phyloP scores from a whole-genome alignment of 2,329 filamentous ascomycete genomes.

The Pseudocercospora macadamiae region DNA sequence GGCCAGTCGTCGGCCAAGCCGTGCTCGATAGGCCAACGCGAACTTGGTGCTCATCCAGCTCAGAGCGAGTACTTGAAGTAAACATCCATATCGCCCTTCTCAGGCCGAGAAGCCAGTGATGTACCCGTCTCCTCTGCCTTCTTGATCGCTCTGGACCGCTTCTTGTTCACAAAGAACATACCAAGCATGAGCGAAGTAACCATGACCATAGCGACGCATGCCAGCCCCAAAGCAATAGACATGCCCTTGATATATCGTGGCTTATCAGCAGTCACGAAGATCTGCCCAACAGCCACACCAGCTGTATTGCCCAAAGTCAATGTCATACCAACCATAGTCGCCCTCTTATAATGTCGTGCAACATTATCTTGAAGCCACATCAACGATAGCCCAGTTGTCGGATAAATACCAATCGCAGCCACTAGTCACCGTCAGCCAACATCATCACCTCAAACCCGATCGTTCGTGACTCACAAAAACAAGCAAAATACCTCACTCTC shows the following conservation, averaged over 20 bases:
- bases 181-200: too few species aligned
- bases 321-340: slow-evolving; percentile 18
- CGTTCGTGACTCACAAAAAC: not conserved
- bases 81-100: slow-evolving; percentile 10
- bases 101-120: not conserved
- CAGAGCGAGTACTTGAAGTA: slow-evolving; percentile 11
- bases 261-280: slow-evolving; percentile 9
- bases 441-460: not conserved
- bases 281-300: slow-evolving; percentile 16
- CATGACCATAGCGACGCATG: slow-evolving; percentile 12
- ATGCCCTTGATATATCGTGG: slow-evolving; percentile 18
- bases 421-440: not conserved
- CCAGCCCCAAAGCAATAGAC: slow-evolving; percentile 14
- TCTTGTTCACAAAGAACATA: too few species aligned
- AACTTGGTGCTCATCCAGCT: not conserved
- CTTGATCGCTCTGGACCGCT: slow-evolving; percentile 5
- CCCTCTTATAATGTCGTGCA: slow-evolving; percentile 13
- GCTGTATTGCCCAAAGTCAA: slow-evolving; percentile 18
- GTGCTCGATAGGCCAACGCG: not conserved
- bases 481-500: slow-evolving; percentile 13
- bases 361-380: slow-evolving; percentile 21
- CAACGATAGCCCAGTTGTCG: slow-evolving; percentile 14
- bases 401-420: slow-evolving; percentile 16
- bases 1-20: not conserved
- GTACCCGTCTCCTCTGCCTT: slow-evolving; percentile 3